A percentile compares a stretch with the other conserved stretches of the same genome.
Evolutionary conservation across 257 asterid genomes (phyloP).

Genomic region (Haberlea rhodopensis): DNA sequence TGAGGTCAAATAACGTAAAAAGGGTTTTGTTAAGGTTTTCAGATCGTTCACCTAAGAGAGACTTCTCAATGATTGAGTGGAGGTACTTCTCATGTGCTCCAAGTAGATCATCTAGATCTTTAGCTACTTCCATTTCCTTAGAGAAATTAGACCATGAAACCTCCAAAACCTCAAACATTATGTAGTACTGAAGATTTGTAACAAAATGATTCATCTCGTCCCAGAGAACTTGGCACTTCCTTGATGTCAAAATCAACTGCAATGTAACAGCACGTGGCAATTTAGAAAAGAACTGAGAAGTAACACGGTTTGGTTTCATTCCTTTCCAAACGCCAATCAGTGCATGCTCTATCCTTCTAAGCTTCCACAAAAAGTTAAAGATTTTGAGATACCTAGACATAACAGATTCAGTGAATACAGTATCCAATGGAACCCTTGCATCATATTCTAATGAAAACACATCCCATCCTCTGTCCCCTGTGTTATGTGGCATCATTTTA

Average conservation of each 20-base stretch:
- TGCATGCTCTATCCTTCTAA: conserved; percentile 92
- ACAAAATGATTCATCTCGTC: conserved; percentile 98
- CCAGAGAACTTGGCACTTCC: conserved; percentile 99
- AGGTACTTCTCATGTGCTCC: conserved; percentile 91
- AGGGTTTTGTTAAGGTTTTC: conserved; percentile 71
- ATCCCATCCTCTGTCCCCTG: conserved; percentile 99
- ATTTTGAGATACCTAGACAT: conserved; percentile 84
- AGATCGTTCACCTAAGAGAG: conserved; percentile 92
- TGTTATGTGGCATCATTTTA: conserved; percentile 92
- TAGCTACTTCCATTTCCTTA: conserved; percentile 84
- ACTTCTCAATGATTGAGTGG: conserved; percentile 77
- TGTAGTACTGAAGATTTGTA: conserved; percentile 90
- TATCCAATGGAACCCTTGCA: conserved; percentile 83
- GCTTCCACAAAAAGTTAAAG: conserved; percentile 97
- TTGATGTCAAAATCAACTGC: conserved; percentile 77
- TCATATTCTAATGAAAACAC: conserved; percentile 95
- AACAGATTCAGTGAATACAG: conserved; percentile 86
- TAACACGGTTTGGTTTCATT: conserved; percentile 94
- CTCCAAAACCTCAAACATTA: conserved; percentile 97
- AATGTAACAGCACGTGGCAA: conserved; percentile 70
- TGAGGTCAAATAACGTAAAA: conserved; percentile 78
- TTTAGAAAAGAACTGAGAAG: conserved; percentile 70
- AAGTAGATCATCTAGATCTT: conserved; percentile 92
- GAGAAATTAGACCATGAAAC: conserved; percentile 88
- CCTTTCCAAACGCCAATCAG: conserved; percentile 91